Conservation (phyloP, 441 rosid species). For the Adansonia grandidieri region DNA sequence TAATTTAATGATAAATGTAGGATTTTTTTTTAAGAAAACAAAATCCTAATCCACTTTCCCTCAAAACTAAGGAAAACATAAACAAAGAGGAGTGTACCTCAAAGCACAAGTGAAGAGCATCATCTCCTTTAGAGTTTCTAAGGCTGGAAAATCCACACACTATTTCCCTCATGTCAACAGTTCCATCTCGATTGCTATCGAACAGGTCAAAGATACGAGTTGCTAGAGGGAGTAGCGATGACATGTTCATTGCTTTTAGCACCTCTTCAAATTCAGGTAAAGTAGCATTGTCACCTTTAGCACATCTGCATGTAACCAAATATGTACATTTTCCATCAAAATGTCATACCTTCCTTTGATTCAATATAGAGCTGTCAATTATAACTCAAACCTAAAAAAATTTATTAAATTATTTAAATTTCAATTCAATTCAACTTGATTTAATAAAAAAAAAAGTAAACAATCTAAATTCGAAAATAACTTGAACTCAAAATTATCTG, state of each 20-base stretch:
- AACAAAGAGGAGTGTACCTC: conserved; percentile 42
- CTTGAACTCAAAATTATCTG: too few relatives aligned
- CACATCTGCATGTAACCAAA: conserved; percentile 50
- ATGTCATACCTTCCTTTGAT: neutral
- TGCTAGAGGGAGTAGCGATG: conserved; percentile 60
- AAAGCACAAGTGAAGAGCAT: conserved; percentile 72
- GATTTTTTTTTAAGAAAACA: too few relatives aligned
- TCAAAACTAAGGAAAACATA: neutral
- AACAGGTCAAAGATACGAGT: conserved; percentile 70
- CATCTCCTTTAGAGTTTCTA: conserved; percentile 67
- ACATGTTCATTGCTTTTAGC: conserved; percentile 75
- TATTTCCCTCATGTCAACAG: conserved; percentile 75
- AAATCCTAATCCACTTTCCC: neutral
- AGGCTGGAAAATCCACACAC: conserved; percentile 78
- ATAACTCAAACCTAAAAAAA: too few relatives aligned
- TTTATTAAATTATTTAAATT: too few relatives aligned
- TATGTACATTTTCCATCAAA: neutral
- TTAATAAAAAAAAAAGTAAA: too few relatives aligned
- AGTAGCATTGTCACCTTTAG: conserved; percentile 70
- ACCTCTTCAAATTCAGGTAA: conserved; percentile 69
- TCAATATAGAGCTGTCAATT: too few relatives aligned
- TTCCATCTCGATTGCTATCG: conserved; percentile 75
- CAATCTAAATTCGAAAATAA: too few relatives aligned
- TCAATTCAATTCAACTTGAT: too few relatives aligned
- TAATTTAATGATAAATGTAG: too few relatives aligned